Percentiles rank a stretch among this genome's conserved stretches.
Conservation (phyloP, 75 land plant genomes). For the Larix kaempferi region DNA sequence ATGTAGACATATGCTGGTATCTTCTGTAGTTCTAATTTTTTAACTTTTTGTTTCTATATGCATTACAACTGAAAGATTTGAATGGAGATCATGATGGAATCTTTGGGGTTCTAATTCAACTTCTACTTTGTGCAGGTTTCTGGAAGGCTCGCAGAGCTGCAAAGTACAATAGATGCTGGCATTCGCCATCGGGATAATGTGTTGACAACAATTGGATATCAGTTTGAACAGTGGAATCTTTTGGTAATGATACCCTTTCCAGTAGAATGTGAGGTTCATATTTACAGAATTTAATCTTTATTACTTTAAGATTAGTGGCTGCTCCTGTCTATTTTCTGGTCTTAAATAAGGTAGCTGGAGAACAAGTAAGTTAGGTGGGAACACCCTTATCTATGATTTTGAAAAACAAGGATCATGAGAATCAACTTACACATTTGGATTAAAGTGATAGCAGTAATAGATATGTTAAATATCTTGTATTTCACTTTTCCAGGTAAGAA, state of each 20-base stretch:
- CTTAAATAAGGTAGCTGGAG: too few relatives aligned
- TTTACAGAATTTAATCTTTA: neutral
- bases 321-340: neutral
- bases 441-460: neutral
- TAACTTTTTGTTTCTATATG: neutral
- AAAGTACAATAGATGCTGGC: conserved; percentile 87
- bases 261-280: neutral
- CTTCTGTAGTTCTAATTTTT: neutral
- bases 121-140: conserved; percentile 49
- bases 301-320: neutral
- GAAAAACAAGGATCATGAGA: too few relatives aligned
- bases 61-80: neutral
- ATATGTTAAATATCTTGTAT: neutral
- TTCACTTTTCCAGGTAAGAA: conserved; percentile 57
- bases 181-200: conserved; percentile 59
- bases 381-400: too few relatives aligned
- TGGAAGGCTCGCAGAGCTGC: conserved; percentile 75
- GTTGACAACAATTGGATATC: conserved; percentile 58
- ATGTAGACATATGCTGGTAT: neutral
- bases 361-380: too few relatives aligned
- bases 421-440: too few relatives aligned
- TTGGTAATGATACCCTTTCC: conserved; percentile 39
- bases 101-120: neutral
- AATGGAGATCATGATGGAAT: neutral
- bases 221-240: conserved; percentile 78